phyloP scores from a whole-genome alignment of 352 stramenopile genomes.

The Globisporangium abappressorium region DNA sequence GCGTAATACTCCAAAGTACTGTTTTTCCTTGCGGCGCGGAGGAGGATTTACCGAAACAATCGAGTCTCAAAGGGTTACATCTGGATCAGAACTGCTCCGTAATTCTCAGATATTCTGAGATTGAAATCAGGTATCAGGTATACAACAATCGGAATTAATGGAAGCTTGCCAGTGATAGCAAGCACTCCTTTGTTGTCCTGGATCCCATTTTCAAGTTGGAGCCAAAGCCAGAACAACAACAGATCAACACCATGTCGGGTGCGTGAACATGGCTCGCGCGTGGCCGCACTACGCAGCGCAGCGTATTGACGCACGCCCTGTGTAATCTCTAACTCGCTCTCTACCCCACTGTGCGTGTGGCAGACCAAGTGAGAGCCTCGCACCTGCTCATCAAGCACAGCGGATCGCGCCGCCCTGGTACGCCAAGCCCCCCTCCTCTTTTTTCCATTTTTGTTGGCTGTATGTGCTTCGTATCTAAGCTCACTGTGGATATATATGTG shows the following conservation, averaged over 20 bases:
- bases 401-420: slow-evolving; percentile 81
- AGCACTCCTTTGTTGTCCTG: too few relatives aligned
- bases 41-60: too few relatives aligned
- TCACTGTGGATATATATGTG: background rate
- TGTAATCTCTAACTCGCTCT: background rate
- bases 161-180: too few relatives aligned
- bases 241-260: slow-evolving; percentile 10
- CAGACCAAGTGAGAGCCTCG: slow-evolving; percentile 77
- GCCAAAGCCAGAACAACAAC: background rate
- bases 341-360: background rate
- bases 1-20: too few relatives aligned
- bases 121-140: too few relatives aligned
- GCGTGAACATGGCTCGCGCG: background rate
- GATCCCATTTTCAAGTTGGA: background rate
- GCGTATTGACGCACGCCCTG: too few relatives aligned
- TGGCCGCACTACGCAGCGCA: background rate
- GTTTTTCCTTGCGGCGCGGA: too few relatives aligned
- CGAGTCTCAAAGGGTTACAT: too few relatives aligned
- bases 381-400: slow-evolving; percentile 96
- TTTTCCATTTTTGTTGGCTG: background rate
- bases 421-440: background rate
- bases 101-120: too few relatives aligned
- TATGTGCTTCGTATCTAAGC: background rate
- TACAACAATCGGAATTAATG: too few relatives aligned
- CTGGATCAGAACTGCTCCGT: too few relatives aligned